Percentiles rank a stretch among this genome's conserved stretches.
Evolutionary conservation across 1,139 yeast genomes (phyloP).

Genomic region (Lodderomyces elongisporus): DNA sequence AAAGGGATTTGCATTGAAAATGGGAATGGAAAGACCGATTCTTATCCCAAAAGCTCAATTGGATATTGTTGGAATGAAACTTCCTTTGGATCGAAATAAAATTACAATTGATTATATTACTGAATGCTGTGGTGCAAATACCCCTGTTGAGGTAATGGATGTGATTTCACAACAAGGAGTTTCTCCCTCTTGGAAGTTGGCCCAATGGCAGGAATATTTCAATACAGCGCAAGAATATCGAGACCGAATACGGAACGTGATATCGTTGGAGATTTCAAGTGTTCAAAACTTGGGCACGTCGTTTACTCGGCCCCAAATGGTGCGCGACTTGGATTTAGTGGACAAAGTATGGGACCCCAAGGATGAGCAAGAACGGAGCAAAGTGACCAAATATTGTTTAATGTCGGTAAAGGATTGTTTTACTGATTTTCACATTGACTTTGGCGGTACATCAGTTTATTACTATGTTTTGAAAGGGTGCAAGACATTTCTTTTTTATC

Average conservation of each 20-base stretch:
- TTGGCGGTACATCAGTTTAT: conserved; percentile 90
- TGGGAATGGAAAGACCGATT: conserved; percentile 25
- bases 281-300: conserved; percentile 44
- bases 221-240: conserved; percentile 39
- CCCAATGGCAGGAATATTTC: conserved; percentile 73
- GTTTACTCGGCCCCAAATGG: conserved; percentile 62
- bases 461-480: conserved; percentile 73
- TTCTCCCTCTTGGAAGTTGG: conserved; percentile 62
- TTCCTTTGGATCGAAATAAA: conserved; percentile 27
- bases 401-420: conserved; percentile 81
- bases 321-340: conserved; percentile 64
- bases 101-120: conserved; percentile 56
- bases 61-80: conserved; percentile 30
- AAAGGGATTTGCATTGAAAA: conserved; percentile 27
- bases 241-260: conserved; percentile 72
- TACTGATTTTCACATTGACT: conserved; percentile 89
- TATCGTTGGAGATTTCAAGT: conserved; percentile 71
- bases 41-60: conserved; percentile 28
- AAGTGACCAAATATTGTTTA: conserved; percentile 76
- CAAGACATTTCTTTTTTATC: conserved; percentile 71
- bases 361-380: conserved; percentile 43
- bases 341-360: conserved; percentile 55
- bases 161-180: conserved; percentile 73
- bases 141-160: conserved; percentile 80
- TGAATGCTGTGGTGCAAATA: conserved; percentile 56